phyloP scores from a whole-genome alignment of 2,329 filamentous ascomycete genomes.

The Penicillium thymicola region DNA sequence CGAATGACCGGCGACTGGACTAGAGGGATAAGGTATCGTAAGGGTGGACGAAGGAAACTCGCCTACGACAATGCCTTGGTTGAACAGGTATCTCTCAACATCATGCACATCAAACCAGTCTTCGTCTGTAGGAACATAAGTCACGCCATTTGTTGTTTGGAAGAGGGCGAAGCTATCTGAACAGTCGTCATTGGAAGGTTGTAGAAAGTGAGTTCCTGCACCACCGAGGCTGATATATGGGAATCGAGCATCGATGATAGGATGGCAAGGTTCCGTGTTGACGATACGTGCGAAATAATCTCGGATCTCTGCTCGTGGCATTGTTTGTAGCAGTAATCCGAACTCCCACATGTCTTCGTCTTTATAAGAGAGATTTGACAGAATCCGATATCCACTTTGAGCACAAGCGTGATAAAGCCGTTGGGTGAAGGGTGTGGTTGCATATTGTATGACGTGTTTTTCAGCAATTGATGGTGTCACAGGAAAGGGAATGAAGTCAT shows the following conservation, averaged over 20 bases:
- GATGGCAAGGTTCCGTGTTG: conserved; percentile 12
- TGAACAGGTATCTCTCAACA: conserved; percentile 17
- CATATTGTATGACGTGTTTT: conserved; percentile 6
- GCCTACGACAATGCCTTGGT: conserved; percentile 2
- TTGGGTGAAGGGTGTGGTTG: conserved; percentile 14
- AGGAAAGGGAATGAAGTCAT: neutral
- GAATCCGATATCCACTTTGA: conserved; percentile 10
- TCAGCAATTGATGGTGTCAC: neutral
- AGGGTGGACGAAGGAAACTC: neutral
- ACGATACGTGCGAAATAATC: conserved; percentile 18
- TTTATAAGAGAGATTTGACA: conserved; percentile 1
- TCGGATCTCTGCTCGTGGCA: conserved; percentile 10
- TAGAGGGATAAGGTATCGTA: neutral
- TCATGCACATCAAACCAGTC: conserved; percentile 24
- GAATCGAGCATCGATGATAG: conserved; percentile 11
- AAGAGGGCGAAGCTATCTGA: conserved; percentile 1
- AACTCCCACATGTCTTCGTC: conserved; percentile 15
- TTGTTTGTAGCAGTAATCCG: conserved; percentile 6
- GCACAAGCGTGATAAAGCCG: conserved; percentile 12
- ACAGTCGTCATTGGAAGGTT: neutral
- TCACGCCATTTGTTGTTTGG: conserved; percentile 11
- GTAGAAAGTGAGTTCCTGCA: conserved; percentile 11
- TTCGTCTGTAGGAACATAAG: conserved; percentile 7
- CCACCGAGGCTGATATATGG: conserved; percentile 16
- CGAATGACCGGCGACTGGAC: neutral